phyloP scores from a whole-genome alignment of 345 rosid genomes.

The Populus euphratica region DNA sequence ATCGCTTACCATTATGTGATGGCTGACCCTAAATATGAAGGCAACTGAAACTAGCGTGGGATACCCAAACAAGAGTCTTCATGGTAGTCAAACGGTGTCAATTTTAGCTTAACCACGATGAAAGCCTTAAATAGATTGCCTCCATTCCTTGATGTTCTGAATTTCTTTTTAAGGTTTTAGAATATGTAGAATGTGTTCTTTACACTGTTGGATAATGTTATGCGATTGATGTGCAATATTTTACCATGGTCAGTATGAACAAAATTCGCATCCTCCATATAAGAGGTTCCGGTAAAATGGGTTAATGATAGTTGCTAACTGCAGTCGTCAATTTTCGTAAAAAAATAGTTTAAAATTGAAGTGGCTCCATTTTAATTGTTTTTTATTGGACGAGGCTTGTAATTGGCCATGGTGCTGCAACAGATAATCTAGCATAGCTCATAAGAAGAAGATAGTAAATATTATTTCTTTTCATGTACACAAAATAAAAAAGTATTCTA shows the following conservation, averaged over 20 bases:
- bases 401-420: no score
- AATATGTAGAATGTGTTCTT: not conserved
- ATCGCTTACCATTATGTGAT: conserved; percentile 78
- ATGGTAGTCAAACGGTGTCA: not conserved
- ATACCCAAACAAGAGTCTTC: not conserved
- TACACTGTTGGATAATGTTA: not conserved
- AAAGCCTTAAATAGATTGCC: not conserved
- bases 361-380: no score
- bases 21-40: conserved; percentile 85
- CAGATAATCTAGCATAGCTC: no score
- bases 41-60: conserved; percentile 32
- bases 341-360: no score
- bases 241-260: not conserved
- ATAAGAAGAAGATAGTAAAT: no score
- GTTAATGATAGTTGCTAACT: not conserved
- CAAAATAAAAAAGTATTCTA: no score
- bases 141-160: not conserved
- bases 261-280: not conserved
- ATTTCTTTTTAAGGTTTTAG: not conserved
- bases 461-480: no score
- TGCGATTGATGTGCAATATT: not conserved
- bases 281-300: not conserved
- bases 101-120: not conserved
- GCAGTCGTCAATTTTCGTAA: not conserved
- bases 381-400: no score